These are phyloP conservation scores for Teratosphaeriaceae sp. DNA, from an alignment of 2,329 filamentous ascomycete species.

Conservation along the genomic window DNA sequence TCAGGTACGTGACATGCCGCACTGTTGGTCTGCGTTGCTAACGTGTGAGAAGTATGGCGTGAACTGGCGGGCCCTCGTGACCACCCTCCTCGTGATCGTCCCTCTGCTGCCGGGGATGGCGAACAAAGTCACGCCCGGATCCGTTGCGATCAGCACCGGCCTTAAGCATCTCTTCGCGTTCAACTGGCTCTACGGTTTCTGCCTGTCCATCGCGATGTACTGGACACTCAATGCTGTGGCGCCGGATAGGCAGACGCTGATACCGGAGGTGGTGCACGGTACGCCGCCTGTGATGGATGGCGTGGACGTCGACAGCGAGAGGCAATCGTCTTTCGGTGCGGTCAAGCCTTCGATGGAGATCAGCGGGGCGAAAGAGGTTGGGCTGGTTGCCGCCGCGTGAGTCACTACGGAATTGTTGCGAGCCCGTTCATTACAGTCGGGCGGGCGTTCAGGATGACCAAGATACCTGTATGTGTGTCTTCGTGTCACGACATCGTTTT, in stretches of 20 bases:
- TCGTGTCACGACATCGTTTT: too few species aligned
- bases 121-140: slow-evolving; percentile 11
- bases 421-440: too few species aligned
- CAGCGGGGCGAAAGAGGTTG: slow-evolving; percentile 1
- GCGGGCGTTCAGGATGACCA: too few species aligned
- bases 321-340: slow-evolving; percentile 1
- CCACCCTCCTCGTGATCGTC: slow-evolving; percentile 49
- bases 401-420: too few species aligned
- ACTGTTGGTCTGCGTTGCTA: too few species aligned
- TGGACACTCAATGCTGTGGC: not conserved
- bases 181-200: slow-evolving; percentile 2
- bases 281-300: slow-evolving; percentile 4
- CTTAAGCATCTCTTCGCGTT: slow-evolving; percentile 2
- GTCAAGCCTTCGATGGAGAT: slow-evolving; percentile 6
- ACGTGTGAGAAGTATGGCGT: slow-evolving; percentile 39
- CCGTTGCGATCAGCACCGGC: slow-evolving; percentile 6
- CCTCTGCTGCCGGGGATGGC: slow-evolving; percentile 48
- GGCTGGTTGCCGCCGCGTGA: not conserved
- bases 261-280: slow-evolving; percentile 6
- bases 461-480: too few species aligned
- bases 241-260: slow-evolving; percentile 5
- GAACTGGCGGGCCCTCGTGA: slow-evolving; percentile 53
- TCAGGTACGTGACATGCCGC: too few species aligned
- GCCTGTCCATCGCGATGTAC: slow-evolving; percentile 2
- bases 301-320: slow-evolving; percentile 7